Conservation (phyloP, 192 early-diverging fungal genomes). For the Chytriomyces hyalinus region DNA sequence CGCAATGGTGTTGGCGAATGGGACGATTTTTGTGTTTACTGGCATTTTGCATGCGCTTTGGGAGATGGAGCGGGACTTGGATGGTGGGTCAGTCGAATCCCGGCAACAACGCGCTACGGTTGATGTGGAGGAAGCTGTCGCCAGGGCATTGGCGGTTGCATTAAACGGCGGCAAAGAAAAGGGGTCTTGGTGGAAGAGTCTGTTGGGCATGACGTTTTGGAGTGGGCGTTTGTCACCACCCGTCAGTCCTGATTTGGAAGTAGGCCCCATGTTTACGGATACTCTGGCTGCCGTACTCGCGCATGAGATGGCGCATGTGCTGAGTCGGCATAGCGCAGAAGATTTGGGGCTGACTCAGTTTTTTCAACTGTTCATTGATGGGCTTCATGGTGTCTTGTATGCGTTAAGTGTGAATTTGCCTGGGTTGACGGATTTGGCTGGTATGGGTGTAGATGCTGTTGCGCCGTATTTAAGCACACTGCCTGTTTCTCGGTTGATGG, state of each 20-base stretch:
- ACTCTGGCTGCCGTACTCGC: constrained; percentile 46
- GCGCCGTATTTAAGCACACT: constrained; percentile 40
- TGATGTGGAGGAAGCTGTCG: no score
- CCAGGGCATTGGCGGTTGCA: no score
- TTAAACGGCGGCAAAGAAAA: no score
- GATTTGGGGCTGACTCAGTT: constrained; percentile 35
- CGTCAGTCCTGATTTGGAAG: background rate
- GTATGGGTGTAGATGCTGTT: constrained; percentile 37
- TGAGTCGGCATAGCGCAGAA: constrained; percentile 45
- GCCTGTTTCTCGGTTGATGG: constrained; percentile 54
- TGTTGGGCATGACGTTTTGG: no score
- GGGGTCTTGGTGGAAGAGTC: no score
- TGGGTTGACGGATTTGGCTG: constrained; percentile 43
- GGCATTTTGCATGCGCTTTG: constrained; percentile 36
- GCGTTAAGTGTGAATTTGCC: constrained; percentile 50
- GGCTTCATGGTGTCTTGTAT: constrained; percentile 46
- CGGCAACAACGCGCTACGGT: no score
- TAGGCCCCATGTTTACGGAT: constrained; percentile 20
- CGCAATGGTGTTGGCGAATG: constrained; percentile 48
- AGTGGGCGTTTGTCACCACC: background rate
- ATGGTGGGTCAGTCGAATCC: background rate
- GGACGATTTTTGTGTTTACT: constrained; percentile 55
- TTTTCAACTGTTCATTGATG: constrained; percentile 39
- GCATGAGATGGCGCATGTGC: constrained; percentile 51
- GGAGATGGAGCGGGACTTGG: background rate